Evolutionary conservation across 768 basidiomycete species (phyloP), one percentile per base, ranked within the genome.

Genomic region (Lanmaoa pseudosensibilis): DNA sequence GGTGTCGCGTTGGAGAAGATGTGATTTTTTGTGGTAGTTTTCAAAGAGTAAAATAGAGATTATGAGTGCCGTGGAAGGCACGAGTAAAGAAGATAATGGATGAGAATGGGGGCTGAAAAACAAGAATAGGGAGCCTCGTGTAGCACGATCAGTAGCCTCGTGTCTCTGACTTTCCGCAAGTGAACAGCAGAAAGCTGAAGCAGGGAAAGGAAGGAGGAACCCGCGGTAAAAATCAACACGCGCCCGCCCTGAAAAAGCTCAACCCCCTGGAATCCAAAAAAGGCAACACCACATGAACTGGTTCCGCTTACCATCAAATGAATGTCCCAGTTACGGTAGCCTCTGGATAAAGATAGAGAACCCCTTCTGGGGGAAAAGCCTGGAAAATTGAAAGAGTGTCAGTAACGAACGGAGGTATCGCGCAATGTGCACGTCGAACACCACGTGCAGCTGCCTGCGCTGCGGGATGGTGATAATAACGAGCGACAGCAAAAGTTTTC

Each of bases 41-140:
- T 55, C 36, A 44, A 46, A 38, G 44, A 39, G 46, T 55, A 53
- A 48, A 49, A 43, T 54, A 54, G 59, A 61, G 54, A 66, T 68
- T 68, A 63, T 18, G 11, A 32, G 33, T 15, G 56, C 33, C 55
- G 57, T 46, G 50, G 60, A 62, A 62, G 55, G 58, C 47, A 55
- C 58, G 61, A 65, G 63, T 44, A 57, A 65, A 58, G 36, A 37
- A 63, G 69, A 71, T 57, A 55, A 65, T 47, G 56, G 58, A 21
- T 32, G n/a, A 19, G 46, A 25, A 25, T n/a, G 23, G 5, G 49
- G 27, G 21, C 40, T 46, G 54, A 50, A 50, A 57, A 48, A 57
- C 46, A 19, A 64, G 55, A 70, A 69, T 65, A 70, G 71, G 72
- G 66, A 64, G 77, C 79, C 79, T 80, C 79, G 80, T 80, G 78